A percentile compares a stretch with the other conserved stretches of the same genome.
Evolutionary conservation across 1,284 basidiomycete species (phyloP).

Genomic region (Pholiota adiposa): DNA sequence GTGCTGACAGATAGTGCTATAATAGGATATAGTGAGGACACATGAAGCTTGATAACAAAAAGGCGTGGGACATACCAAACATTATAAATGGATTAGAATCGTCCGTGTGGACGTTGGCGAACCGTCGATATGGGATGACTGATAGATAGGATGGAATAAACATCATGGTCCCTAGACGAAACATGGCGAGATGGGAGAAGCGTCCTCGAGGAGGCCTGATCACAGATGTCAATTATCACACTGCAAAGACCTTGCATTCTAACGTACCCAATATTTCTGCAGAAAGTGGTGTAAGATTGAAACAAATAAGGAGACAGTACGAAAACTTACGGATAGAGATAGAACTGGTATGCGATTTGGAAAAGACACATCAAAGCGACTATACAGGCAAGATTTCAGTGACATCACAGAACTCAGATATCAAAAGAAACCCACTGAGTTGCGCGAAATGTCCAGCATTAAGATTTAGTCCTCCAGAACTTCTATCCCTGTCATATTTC

Average conservation of each 20-base stretch:
- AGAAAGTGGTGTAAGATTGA: background rate
- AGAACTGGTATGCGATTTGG: conserved; percentile 83
- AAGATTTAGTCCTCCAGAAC: conserved; percentile 73
- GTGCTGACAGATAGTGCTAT: conserved; percentile 72
- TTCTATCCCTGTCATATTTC: conserved; percentile 57
- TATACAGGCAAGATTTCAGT: conserved; percentile 32
- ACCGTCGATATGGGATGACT: conserved; percentile 69
- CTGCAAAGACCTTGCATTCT: background rate
- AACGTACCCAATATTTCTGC: conserved; percentile 47
- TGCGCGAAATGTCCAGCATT: conserved; percentile 84
- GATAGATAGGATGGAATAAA: conserved; percentile 82
- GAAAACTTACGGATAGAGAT: conserved; percentile 78
- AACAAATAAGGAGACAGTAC: background rate
- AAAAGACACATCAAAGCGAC: conserved; percentile 83
- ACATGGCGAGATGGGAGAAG: conserved; percentile 86
- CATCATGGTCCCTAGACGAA: conserved; percentile 75
- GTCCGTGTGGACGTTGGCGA: conserved; percentile 58
- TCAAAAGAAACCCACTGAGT: conserved; percentile 54
- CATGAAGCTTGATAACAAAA: no score
- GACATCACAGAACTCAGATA: background rate
- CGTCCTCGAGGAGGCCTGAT: conserved; percentile 68
- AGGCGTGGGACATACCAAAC: conserved; percentile 51
- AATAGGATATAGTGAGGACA: no score
- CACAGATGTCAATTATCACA: conserved; percentile 19
- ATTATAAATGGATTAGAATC: conserved; percentile 74